Conservation (phyloP, 2,329 filamentous ascomycete species). For the Purpureocillium takamizusanense region DNA sequence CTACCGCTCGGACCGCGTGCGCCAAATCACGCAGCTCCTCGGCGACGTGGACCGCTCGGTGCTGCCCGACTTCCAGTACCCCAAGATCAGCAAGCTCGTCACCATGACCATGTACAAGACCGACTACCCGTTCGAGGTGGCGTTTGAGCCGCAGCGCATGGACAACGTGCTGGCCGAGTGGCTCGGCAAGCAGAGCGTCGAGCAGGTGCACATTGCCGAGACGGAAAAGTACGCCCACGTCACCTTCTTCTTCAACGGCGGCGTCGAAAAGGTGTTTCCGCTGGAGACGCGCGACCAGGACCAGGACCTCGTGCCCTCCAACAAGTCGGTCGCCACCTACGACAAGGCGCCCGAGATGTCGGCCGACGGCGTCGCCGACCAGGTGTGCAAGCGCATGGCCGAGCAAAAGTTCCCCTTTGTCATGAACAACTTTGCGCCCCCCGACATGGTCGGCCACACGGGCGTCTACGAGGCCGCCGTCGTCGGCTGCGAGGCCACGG, state of each 20-base stretch:
- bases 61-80: constrained; percentile 84
- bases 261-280: constrained; percentile 91
- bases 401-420: constrained; percentile 89
- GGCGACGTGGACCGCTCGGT: constrained; percentile 89
- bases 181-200: constrained; percentile 77
- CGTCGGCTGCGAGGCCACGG: constrained; percentile 73
- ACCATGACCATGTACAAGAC: constrained; percentile 99
- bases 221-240: constrained; percentile 99
- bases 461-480: constrained; percentile 95
- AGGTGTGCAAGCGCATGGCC: constrained; percentile 76
- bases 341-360: constrained; percentile 95
- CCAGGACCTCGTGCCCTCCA: constrained; percentile 73
- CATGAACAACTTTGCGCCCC: constrained; percentile 99
- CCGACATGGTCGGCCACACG: constrained; percentile 98
- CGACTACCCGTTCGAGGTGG: constrained; percentile 85
- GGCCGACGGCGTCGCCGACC: constrained; percentile 78
- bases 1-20: constrained; percentile 96
- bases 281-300: constrained; percentile 83
- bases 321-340: constrained; percentile 85
- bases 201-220: constrained; percentile 95
- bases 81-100: constrained; percentile 73
- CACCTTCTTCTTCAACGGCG: constrained; percentile 99
- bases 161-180: constrained; percentile 97
- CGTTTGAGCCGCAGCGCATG: constrained; percentile 93
- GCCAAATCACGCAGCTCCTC: constrained; percentile 90